Conservation (phyloP, 2,329 filamentous ascomycete genomes). For the Cladosporium sphaerospermum region DNA sequence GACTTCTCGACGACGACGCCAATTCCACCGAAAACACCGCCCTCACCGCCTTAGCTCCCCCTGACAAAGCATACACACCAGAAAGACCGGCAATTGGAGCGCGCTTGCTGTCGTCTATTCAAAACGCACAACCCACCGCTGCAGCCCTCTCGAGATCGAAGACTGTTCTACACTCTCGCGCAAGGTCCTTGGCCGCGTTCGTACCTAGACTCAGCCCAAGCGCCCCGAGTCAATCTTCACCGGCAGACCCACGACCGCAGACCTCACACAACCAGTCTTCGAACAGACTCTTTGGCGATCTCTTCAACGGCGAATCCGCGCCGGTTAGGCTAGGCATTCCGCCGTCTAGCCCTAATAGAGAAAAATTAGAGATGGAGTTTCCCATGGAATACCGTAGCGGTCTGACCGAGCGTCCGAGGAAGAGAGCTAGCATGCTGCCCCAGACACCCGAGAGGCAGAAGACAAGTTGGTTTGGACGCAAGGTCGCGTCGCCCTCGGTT, state of each 20-base stretch:
- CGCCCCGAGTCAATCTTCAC: slow-evolving; percentile 11
- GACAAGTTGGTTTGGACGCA: slow-evolving; percentile 30
- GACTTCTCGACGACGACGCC: slow-evolving; percentile 17
- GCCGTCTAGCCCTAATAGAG: slow-evolving; percentile 24
- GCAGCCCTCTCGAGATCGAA: slow-evolving; percentile 25
- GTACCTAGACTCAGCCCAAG: slow-evolving; percentile 23
- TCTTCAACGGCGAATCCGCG: slow-evolving; percentile 31
- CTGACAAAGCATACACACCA: slow-evolving; percentile 13
- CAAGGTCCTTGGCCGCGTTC: slow-evolving; percentile 26
- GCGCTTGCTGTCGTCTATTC: slow-evolving; percentile 22
- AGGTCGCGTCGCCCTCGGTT: slow-evolving; percentile 14
- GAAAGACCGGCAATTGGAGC: slow-evolving; percentile 22
- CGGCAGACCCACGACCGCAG: slow-evolving; percentile 7
- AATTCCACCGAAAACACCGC: slow-evolving; percentile 12
- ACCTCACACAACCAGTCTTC: background rate
- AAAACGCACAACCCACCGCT: slow-evolving; percentile 23
- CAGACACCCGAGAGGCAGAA: slow-evolving; percentile 12
- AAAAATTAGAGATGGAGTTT: slow-evolving; percentile 27
- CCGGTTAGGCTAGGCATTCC: slow-evolving; percentile 28
- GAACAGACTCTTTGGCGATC: slow-evolving; percentile 25
- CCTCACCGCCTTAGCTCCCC: slow-evolving; percentile 15
- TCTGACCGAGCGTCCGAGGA: slow-evolving; percentile 26
- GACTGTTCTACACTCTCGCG: slow-evolving; percentile 25
- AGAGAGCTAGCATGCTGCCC: slow-evolving; percentile 13
- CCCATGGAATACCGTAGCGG: slow-evolving; percentile 31